phyloP scores from a whole-genome alignment of 495 filamentous ascomycete species.

The Chaetomium cochliodes region DNA sequence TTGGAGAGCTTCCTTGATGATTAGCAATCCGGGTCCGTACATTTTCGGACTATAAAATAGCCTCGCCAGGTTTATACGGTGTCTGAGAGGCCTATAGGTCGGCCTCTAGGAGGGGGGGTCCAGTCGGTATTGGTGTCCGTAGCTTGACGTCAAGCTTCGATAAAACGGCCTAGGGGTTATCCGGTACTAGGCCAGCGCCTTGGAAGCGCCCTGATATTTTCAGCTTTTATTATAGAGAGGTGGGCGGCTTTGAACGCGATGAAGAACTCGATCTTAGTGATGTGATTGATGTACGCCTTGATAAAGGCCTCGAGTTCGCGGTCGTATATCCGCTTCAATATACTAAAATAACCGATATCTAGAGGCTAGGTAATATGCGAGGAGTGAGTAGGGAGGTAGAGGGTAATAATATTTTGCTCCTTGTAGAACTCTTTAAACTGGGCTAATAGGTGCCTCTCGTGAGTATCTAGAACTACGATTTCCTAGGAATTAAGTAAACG shows the following conservation, averaged over 20 bases:
- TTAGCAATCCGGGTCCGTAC: conserved; percentile 1
- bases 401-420: conserved; percentile 23
- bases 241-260: conserved; percentile 12
- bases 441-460: neutral
- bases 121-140: conserved; percentile 9
- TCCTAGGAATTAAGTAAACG: too few species aligned
- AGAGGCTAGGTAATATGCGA: conserved; percentile 24
- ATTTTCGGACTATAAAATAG: neutral
- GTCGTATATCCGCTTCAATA: conserved; percentile 20
- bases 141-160: conserved; percentile 15
- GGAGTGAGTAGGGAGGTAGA: conserved; percentile 24
- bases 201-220: conserved; percentile 17
- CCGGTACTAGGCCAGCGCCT: conserved; percentile 22
- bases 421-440: conserved; percentile 11
- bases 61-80: conserved; percentile 11
- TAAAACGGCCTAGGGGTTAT: conserved; percentile 21
- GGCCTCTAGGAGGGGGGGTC: neutral
- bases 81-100: conserved; percentile 15
- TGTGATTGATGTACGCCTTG: conserved; percentile 10
- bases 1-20: conserved; percentile 20
- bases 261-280: conserved; percentile 24
- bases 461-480: neutral
- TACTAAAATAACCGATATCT: conserved; percentile 20
- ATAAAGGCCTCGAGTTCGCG: conserved; percentile 21
- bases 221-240: neutral